These are phyloP conservation scores for Rhizodiscina lignyota DNA, from an alignment of 495 filamentous ascomycete genomes.

Conservation along the genomic window DNA sequence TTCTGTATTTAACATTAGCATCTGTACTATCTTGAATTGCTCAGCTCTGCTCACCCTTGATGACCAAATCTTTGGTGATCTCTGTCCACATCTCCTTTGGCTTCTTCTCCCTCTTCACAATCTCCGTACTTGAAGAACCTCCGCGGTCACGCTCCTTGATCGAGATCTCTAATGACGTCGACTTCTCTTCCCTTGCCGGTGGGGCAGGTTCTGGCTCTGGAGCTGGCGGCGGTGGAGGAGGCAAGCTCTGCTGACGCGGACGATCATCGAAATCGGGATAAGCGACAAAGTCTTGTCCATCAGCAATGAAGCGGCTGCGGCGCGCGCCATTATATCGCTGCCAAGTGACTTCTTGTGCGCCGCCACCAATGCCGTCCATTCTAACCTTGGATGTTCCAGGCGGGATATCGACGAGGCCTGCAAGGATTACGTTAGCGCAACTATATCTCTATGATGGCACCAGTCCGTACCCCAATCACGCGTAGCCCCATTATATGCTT, in stretches of 20 bases:
- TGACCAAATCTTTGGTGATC: slow-evolving; percentile 85
- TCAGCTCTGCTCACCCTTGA: too few relatives aligned
- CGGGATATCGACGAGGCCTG: slow-evolving; percentile 66
- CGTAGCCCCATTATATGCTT: slow-evolving; percentile 50
- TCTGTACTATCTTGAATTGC: too few relatives aligned
- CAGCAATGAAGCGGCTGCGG: slow-evolving; percentile 46
- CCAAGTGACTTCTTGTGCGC: slow-evolving; percentile 53
- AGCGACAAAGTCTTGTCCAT: slow-evolving; percentile 21
- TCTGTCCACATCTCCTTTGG: slow-evolving; percentile 81
- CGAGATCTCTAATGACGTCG: not conserved
- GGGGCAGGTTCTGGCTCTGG: slow-evolving; percentile 6
- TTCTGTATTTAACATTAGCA: too few relatives aligned
- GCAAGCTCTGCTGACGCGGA: slow-evolving; percentile 5
- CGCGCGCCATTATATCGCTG: slow-evolving; percentile 60
- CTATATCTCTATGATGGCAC: too few relatives aligned
- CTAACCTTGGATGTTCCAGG: slow-evolving; percentile 59
- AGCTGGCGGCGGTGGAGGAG: slow-evolving; percentile 11
- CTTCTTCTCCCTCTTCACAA: slow-evolving; percentile 8
- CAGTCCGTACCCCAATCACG: slow-evolving; percentile 58
- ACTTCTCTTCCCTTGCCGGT: not conserved
- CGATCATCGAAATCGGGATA: slow-evolving; percentile 7
- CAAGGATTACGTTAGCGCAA: too few relatives aligned
- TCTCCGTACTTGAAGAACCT: too few relatives aligned
- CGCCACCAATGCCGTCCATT: slow-evolving; percentile 59
- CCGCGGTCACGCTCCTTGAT: slow-evolving; percentile 20